Base-by-base conservation (phyloP, 2,329 filamentous ascomycete genomes). In the Pyricularia sp. region DNA sequence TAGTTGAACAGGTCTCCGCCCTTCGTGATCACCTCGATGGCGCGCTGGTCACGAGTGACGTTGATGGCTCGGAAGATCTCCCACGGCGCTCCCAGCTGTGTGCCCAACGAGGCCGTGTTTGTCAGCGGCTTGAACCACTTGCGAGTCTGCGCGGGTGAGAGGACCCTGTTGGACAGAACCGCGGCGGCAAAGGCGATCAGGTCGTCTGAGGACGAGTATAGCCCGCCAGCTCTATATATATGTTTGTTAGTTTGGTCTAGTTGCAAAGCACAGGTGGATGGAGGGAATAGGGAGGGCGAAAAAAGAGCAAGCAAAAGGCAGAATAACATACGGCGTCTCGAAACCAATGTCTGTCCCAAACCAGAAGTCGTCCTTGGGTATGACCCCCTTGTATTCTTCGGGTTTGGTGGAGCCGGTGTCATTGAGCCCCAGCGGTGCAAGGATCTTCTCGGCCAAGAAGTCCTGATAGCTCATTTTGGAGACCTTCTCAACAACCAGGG, bases 11-110 rank as follows among this genome's bases (percentile, higher is more conserved):
- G 66, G 65, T 78, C 76, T 2, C 80, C 81, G 3, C 69, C 72
- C 69, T 82, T 83, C 26, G 77, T 76, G 70, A 80, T 81, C 2
- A 82, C 64, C 26, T 82, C 79, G 16, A 81, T 70, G 0, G 78
- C 67, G 5, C 78, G 75, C 35, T 53, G 61, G 24, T 62, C 61
- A 28, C 75, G 72, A 65, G 77, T 76, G 0, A 70, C 67, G 5
- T 75, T 75, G 64, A 75, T 69, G 35, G 71, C 68, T 33, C 77
- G 76, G 28, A 75, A 71, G 62, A 82, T 82, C 68, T 82, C 79
- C 79, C 79, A 82, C 0, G 79, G 78, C 4, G 73, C 73, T 9
- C 79, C 80, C 30, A 81, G 71, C 30, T 75, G 73, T 49, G 73
- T 72, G 3, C 73, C 74, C 65, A 72, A 71, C 3, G 72, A 74